phyloP scores from a whole-genome alignment of 345 rosid genomes.

The Eucalyptus viminalis region DNA sequence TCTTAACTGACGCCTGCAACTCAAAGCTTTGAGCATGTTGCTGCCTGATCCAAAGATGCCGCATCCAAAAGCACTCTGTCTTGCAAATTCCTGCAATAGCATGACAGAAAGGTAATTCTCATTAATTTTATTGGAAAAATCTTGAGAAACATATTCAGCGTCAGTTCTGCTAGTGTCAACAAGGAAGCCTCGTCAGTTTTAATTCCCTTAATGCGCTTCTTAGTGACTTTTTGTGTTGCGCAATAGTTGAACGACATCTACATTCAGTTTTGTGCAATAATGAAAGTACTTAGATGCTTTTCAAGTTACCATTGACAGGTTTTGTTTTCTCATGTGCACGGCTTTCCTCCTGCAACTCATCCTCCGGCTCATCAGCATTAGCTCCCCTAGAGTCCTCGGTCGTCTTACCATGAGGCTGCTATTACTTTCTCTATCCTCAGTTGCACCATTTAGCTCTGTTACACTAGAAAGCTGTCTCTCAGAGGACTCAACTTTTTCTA shows the following conservation, averaged over 20 bases:
- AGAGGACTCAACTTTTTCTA: conserved; percentile 6
- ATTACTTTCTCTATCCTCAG: not conserved
- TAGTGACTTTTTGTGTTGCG: not conserved
- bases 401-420: conserved; percentile 15
- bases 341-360: conserved; percentile 64
- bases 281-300: not conserved
- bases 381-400: conserved; percentile 66
- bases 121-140: not conserved
- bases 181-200: not conserved
- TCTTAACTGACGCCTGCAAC: conserved; percentile 34
- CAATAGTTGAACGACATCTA: not conserved
- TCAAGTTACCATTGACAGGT: conserved; percentile 39
- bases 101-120: conserved; percentile 12
- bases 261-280: not conserved
- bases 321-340: conserved; percentile 31
- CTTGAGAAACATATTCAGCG: not conserved
- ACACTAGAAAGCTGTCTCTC: conserved; percentile 5
- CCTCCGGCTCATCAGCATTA: conserved; percentile 76
- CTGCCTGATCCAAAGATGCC: conserved; percentile 35
- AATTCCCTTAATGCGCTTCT: not conserved
- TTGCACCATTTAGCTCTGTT: not conserved
- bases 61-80: conserved; percentile 36
- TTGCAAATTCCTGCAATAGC: conserved; percentile 37
- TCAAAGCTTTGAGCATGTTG: conserved; percentile 40
- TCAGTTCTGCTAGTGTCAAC: not conserved